phyloP scores from a whole-genome alignment of 306 rosid species.

The Oemleria cerasiformis region DNA sequence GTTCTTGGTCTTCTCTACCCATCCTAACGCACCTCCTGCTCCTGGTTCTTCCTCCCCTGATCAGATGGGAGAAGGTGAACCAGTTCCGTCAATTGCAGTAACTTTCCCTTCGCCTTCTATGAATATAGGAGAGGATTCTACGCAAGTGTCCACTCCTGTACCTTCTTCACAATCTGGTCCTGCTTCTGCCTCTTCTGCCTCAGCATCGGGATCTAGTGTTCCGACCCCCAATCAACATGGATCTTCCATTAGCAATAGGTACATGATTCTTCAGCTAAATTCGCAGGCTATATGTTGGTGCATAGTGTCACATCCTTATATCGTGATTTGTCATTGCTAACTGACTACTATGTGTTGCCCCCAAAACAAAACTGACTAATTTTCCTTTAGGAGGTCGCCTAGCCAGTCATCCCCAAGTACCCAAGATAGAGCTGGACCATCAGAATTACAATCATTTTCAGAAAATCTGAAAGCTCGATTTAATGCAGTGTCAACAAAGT shows the following conservation, averaged over 20 bases:
- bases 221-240: conserved; percentile 44
- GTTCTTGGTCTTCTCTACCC: conserved; percentile 72
- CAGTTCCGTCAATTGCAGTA: conserved; percentile 43
- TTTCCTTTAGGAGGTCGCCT: conserved; percentile 50
- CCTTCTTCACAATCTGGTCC: conserved; percentile 45
- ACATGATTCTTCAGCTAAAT: conserved; percentile 12
- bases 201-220: conserved; percentile 57
- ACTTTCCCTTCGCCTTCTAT: conserved; percentile 39
- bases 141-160: conserved; percentile 39
- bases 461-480: conserved; percentile 80
- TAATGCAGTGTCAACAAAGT: conserved; percentile 86
- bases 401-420: conserved; percentile 60
- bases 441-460: conserved; percentile 85
- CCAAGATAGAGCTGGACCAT: conserved; percentile 94
- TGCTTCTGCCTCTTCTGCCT: conserved; percentile 59
- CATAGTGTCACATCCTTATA: neutral
- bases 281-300: conserved; percentile 7
- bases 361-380: neutral
- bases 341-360: neutral
- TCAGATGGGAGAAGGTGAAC: conserved; percentile 68
- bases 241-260: conserved; percentile 52
- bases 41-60: conserved; percentile 62
- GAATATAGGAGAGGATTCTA: conserved; percentile 54
- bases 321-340: neutral
- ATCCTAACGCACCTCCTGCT: conserved; percentile 62